These are phyloP conservation scores for Penicillium hesseltinei DNA, from an alignment of 2,329 filamentous ascomycete genomes.

Conservation along the genomic window DNA sequence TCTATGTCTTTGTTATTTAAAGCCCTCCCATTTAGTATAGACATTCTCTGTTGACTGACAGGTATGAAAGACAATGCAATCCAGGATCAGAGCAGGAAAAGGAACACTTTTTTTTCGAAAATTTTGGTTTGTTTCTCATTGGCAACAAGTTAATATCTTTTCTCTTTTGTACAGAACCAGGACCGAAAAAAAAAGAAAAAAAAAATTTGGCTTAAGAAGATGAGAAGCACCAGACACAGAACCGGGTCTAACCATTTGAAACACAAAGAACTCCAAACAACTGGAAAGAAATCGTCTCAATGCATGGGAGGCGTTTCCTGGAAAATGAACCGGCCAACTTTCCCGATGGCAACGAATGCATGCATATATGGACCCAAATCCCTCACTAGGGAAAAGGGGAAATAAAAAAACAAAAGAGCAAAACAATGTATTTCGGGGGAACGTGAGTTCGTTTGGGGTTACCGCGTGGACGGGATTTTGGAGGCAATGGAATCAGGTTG, in stretches of 20 bases:
- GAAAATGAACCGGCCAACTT: slow-evolving; percentile 9
- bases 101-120: slow-evolving; percentile 16
- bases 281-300: slow-evolving; percentile 10
- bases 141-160: slow-evolving; percentile 21
- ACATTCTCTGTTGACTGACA: neutral
- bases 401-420: slow-evolving; percentile 1
- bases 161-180: slow-evolving; percentile 25
- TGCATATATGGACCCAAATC: slow-evolving; percentile 11
- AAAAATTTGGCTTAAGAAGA: slow-evolving; percentile 18
- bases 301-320: slow-evolving; percentile 7
- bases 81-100: neutral
- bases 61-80: neutral
- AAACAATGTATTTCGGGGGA: slow-evolving; percentile 6
- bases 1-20: neutral
- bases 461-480: neutral
- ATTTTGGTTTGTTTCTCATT: slow-evolving; percentile 24
- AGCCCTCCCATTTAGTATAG: neutral
- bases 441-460: slow-evolving; percentile 4
- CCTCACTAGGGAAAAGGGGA: neutral
- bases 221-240: slow-evolving; percentile 8
- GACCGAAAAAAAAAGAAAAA: slow-evolving; percentile 14
- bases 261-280: slow-evolving; percentile 20
- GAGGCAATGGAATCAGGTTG: neutral
- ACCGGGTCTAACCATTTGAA: slow-evolving; percentile 16
- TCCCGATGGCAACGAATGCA: slow-evolving; percentile 10